Conservation (phyloP, 139 green algal species). For the Chlorella sp. region DNA sequence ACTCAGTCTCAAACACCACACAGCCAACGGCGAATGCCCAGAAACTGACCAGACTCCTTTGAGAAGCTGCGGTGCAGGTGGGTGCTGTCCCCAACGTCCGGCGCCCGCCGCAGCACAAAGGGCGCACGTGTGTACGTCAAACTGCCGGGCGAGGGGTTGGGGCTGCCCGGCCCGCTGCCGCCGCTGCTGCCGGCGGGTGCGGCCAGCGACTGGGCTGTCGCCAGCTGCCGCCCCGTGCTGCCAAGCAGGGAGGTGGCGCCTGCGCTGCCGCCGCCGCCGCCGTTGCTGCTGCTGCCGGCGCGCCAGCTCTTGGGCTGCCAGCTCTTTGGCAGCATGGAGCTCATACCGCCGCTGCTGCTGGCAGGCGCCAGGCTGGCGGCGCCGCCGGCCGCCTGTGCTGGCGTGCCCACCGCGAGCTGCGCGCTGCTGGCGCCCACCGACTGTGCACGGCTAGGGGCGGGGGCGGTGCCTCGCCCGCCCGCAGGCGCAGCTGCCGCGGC, state of each 20-base stretch:
- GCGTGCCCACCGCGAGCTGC: neutral
- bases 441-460: neutral
- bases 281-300: neutral
- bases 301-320: conserved; percentile 53
- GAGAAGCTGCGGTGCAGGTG: neutral
- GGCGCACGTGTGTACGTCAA: conserved; percentile 4
- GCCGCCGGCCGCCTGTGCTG: neutral
- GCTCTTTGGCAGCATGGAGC: conserved; percentile 34
- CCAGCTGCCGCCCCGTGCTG: too few species aligned
- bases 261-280: neutral
- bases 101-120: conserved; percentile 26
- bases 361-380: neutral
- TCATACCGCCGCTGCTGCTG: conserved; percentile 11
- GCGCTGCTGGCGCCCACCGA: neutral
- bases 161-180: neutral
- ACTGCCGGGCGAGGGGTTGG: conserved; percentile 10
- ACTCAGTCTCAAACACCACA: too few species aligned
- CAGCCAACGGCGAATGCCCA: neutral
- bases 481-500: conserved; percentile 4
- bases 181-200: conserved; percentile 7
- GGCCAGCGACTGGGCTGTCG: neutral
- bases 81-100: neutral
- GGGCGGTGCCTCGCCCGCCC: neutral
- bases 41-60: neutral
- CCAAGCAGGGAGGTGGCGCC: too few species aligned